These are phyloP conservation scores for Claviceps digitariae DNA, from an alignment of 2,329 filamentous ascomycete species.

Conservation along the genomic window DNA sequence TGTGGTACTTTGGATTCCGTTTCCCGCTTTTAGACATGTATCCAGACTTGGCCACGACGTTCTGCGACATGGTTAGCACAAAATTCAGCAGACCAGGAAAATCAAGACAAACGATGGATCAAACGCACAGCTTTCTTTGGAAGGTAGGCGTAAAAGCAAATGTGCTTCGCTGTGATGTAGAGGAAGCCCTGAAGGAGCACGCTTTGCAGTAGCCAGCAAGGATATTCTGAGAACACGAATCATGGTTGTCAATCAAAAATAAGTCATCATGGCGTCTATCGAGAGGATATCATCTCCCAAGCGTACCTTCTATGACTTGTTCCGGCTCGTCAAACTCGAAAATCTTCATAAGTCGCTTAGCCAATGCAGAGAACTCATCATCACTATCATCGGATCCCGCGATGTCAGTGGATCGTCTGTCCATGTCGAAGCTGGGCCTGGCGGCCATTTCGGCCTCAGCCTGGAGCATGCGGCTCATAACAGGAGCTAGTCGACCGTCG, in stretches of 20 bases:
- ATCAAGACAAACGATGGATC: background rate
- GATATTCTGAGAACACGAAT: slow-evolving; percentile 50
- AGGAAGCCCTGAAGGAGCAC: slow-evolving; percentile 88
- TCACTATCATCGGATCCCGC: slow-evolving; percentile 19
- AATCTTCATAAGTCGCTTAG: slow-evolving; percentile 64
- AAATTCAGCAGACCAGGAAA: background rate
- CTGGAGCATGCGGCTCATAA: slow-evolving; percentile 68
- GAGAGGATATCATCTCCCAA: background rate
- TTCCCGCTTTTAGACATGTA: slow-evolving; percentile 80
- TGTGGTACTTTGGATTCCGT: slow-evolving; percentile 73
- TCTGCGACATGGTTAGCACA: slow-evolving; percentile 27
- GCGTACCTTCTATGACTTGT: slow-evolving; percentile 66
- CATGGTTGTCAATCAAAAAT: background rate
- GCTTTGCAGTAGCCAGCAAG: slow-evolving; percentile 85
- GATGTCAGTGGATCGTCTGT: slow-evolving; percentile 29
- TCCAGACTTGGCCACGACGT: slow-evolving; percentile 69
- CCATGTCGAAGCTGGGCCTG: slow-evolving; percentile 43
- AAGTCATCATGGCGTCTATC: slow-evolving; percentile 3
- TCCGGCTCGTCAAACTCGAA: slow-evolving; percentile 74
- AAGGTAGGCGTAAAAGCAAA: slow-evolving; percentile 96
- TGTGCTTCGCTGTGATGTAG: slow-evolving; percentile 85
- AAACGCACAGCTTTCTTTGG: slow-evolving; percentile 69
- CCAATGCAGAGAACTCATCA: slow-evolving; percentile 44
- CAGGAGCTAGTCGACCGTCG: slow-evolving; percentile 45
- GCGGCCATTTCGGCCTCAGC: slow-evolving; percentile 51